These are phyloP conservation scores for Eimeria acervulina DNA, from an alignment of 169 alveolate species.

Conservation along the genomic window DNA sequence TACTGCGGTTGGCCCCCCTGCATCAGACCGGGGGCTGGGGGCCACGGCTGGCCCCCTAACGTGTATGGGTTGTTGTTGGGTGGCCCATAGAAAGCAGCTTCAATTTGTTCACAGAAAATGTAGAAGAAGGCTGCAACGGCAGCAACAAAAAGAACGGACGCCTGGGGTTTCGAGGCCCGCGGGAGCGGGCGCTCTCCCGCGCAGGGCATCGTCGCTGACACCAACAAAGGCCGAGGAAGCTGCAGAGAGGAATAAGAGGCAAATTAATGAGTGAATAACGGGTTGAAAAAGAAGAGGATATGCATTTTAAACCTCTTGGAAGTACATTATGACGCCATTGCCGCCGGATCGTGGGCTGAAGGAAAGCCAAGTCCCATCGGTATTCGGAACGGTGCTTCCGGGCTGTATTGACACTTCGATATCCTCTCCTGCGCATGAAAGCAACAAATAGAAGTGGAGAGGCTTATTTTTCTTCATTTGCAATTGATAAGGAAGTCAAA, in stretches of 20 bases:
- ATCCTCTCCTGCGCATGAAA: no score
- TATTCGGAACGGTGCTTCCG: no score
- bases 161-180: not conserved
- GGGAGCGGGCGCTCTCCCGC: constrained; percentile 62
- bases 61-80: not conserved
- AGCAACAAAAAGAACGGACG: not conserved
- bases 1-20: no score
- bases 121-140: not conserved
- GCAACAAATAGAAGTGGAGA: no score
- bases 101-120: not conserved
- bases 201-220: not conserved
- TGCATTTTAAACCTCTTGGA: not conserved
- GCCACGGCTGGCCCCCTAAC: constrained; percentile 1
- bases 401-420: no score
- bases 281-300: no score
- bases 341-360: not conserved
- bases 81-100: not conserved
- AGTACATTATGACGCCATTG: not conserved
- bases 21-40: not conserved
- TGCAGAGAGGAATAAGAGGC: not conserved
- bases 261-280: not conserved
- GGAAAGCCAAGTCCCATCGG: not conserved
- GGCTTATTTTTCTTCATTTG: no score
- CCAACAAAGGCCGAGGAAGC: no score
- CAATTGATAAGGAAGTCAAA: no score